A percentile compares a stretch with the other conserved stretches of the same genome.
phyloP scores from a whole-genome alignment of 2,329 filamentous ascomycete genomes.

The Coniochaeta sp. region DNA sequence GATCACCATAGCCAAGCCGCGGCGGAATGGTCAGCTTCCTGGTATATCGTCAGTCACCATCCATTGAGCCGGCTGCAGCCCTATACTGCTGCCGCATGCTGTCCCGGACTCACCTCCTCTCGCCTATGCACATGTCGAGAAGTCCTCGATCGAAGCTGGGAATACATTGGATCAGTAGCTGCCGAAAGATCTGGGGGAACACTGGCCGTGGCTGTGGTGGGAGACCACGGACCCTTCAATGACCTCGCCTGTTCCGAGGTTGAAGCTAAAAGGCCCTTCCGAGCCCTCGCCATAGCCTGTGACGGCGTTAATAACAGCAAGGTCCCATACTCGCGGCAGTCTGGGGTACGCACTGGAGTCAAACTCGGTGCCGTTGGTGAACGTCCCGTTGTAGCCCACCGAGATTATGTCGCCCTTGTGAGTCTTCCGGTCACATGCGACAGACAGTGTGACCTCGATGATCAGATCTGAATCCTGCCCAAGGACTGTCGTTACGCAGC shows the following conservation, averaged over 20 bases:
- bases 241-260: conserved; percentile 1
- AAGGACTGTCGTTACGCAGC: background rate
- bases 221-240: background rate
- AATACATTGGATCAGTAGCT: background rate
- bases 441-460: conserved; percentile 1
- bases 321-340: too few species aligned
- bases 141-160: conserved; percentile 2
- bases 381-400: background rate
- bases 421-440: background rate
- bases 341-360: conserved; percentile 2
- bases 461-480: background rate
- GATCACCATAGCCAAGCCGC: background rate
- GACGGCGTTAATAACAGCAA: background rate
- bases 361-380: conserved; percentile 1
- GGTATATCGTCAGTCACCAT: background rate
- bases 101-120: background rate
- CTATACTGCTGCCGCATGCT: too few species aligned
- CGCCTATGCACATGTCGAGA: conserved; percentile 3
- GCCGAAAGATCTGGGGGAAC: background rate
- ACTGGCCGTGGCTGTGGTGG: background rate
- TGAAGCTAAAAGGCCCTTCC: background rate
- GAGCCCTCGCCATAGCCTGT: background rate
- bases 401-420: background rate
- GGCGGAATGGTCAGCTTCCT: conserved; percentile 3
- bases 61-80: background rate